Evolutionary conservation across 306 rosid genomes (phyloP), one percentile per base, ranked within the genome.

Genomic region (Rosa persica): DNA sequence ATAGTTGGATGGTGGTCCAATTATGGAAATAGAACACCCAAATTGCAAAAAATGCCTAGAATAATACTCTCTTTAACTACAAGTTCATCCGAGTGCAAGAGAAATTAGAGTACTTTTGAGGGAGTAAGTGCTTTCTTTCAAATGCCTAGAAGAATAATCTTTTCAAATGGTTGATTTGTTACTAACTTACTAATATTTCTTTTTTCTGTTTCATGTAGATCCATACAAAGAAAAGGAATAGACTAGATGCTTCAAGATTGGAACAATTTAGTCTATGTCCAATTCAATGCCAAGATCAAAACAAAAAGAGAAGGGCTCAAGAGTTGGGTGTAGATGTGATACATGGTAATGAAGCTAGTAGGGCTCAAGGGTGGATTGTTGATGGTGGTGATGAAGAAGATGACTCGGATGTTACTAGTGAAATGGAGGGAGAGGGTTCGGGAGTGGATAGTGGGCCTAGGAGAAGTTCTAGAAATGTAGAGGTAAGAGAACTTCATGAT

Each of bases 51-150:
- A 4, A 9, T 66, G 25, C 23, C 67, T 12, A 66, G n/a, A 19
- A 39, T 2, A 40, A 23, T 75, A 13, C 49, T 77, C 3, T 30
- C 23, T 2, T 30, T 65, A 22, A 77, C 71, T 12, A 27, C 54
- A 67, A 66, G 74, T 16, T 62, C 61, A 20, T 52, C 30, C 3
- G 3, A 55, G 10, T 67, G 67, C 39, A 74, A 51, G 25, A 66
- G 25, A 67, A 76, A 76, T 67, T 76, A 42, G 64, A 76, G 49
- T 36, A 57, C 55, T 9, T 65, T 76, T 48, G 30, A 65, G n/a
- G 42, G 49, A 17, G 55, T 15, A 12, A 49, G 55, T 49, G 3
- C 2, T 12, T 49, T 10, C 5, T 13, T 49, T 49, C 2, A 44
- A 44, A 44, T 7, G 3, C 36, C 36, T 30, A 30, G 36, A 30